These are phyloP conservation scores for Heterobasidion annosum DNA, from an alignment of 1,284 basidiomycete species.

Conservation along the genomic window DNA sequence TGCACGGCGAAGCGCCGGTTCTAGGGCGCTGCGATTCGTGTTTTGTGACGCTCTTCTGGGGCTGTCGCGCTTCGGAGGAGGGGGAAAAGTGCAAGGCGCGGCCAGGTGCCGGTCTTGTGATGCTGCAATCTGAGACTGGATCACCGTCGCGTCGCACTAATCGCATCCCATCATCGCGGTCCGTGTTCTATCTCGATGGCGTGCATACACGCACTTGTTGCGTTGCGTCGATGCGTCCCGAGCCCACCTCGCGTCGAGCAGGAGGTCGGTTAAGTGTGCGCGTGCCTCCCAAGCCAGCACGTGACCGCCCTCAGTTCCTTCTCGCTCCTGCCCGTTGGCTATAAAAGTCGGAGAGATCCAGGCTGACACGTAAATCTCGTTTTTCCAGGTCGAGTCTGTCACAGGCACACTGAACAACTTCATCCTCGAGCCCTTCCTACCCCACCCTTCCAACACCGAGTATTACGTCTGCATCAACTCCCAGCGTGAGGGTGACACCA, in stretches of 20 bases:
- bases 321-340: constrained; percentile 2
- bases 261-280: not conserved
- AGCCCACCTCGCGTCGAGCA: not conserved
- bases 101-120: not conserved
- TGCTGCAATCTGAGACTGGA: not conserved
- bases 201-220: constrained; percentile 1
- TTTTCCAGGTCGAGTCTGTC: constrained; percentile 76
- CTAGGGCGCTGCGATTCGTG: not conserved
- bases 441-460: constrained; percentile 89
- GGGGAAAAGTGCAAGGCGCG: not conserved
- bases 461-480: constrained; percentile 99
- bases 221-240: not conserved
- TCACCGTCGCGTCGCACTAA: not conserved
- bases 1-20: not conserved
- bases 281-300: constrained; percentile 3
- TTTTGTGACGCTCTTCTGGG: not conserved
- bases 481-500: constrained; percentile 88
- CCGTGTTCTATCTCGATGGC: constrained; percentile 4
- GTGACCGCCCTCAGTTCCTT: constrained; percentile 4
- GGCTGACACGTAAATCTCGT: constrained; percentile 3
- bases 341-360: not conserved
- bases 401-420: constrained; percentile 96
- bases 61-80: not conserved
- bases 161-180: constrained; percentile 1
- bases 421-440: constrained; percentile 97